These are phyloP conservation scores for Pichia manshurica DNA, from an alignment of 805 yeast species.

Conservation along the genomic window DNA sequence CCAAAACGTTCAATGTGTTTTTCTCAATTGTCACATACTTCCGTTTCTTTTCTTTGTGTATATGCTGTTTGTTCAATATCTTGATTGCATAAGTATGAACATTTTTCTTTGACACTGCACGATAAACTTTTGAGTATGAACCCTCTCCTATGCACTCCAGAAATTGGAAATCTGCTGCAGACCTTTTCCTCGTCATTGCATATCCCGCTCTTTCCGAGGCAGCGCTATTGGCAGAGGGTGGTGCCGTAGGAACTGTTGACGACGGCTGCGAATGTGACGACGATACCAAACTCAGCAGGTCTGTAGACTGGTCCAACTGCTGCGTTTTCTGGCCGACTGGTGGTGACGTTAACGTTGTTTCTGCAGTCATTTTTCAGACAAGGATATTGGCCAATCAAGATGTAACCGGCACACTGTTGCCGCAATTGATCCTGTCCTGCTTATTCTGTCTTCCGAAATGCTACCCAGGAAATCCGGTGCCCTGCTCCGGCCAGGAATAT, in stretches of 20 bases:
- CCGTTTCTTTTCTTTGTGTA: constrained; percentile 88
- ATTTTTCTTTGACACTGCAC: constrained; percentile 73
- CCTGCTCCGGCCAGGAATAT: too few relatives aligned
- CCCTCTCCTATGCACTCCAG: constrained; percentile 92
- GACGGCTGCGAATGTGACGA: too few relatives aligned
- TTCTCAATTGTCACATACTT: constrained; percentile 96
- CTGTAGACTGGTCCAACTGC: not conserved
- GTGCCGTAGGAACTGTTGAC: too few relatives aligned
- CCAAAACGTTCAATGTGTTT: constrained; percentile 77
- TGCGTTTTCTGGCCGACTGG: not conserved
- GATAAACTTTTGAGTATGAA: constrained; percentile 88
- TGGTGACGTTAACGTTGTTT: not conserved
- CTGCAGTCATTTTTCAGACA: constrained; percentile 5
- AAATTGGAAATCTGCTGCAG: constrained; percentile 82
- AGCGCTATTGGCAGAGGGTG: too few relatives aligned
- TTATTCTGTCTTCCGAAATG: too few relatives aligned
- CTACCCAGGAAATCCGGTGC: too few relatives aligned
- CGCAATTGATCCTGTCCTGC: too few relatives aligned
- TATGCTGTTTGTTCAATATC: constrained; percentile 85
- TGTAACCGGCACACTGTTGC: too few relatives aligned
- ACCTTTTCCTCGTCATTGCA: constrained; percentile 32
- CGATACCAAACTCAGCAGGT: too few relatives aligned
- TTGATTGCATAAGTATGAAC: constrained; percentile 82
- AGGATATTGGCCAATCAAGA: not conserved
- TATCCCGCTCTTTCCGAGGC: too few relatives aligned